Evolutionary conservation across 2,329 filamentous ascomycete species (phyloP).

Genomic region (Fusarium sp.): DNA sequence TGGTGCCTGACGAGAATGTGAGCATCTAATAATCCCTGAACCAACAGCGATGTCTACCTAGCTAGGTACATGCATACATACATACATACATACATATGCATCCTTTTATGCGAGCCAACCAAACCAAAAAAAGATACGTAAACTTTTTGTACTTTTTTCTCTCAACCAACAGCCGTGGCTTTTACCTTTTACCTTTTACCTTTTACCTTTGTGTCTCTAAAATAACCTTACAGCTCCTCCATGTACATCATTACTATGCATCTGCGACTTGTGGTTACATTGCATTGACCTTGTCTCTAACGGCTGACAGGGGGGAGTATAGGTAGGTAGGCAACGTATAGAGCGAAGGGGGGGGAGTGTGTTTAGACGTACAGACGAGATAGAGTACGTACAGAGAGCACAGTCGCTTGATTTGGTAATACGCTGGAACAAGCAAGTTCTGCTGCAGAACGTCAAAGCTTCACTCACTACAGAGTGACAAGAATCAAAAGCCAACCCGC

Average conservation of each 20-base stretch:
- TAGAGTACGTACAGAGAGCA: too few species aligned
- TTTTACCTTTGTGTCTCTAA: not conserved
- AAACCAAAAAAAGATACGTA: not conserved
- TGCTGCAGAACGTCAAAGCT: constrained; percentile 29
- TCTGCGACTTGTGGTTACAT: constrained; percentile 30
- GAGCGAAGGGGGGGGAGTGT: constrained; percentile 18
- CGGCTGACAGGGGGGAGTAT: not conserved
- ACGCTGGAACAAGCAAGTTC: constrained; percentile 11
- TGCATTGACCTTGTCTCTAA: constrained; percentile 19
- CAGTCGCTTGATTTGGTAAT: constrained; percentile 23
- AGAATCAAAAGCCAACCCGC: not conserved
- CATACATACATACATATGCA: too few species aligned
- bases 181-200: not conserved
- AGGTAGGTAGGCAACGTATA: not conserved
- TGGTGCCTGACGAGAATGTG: not conserved
- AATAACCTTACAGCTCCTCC: constrained; percentile 9
- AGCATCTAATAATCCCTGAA: not conserved
- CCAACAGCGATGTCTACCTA: too few species aligned
- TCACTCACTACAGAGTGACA: not conserved
- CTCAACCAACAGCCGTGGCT: constrained; percentile 7
- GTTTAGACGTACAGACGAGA: constrained; percentile 1
- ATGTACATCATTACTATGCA: constrained; percentile 24
- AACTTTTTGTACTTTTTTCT: constrained; percentile 1
- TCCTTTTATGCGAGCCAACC: not conserved
- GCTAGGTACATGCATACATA: too few species aligned